A percentile compares a stretch with the other conserved stretches of the same genome.
These are phyloP conservation scores for Suillus subalutaceus DNA, from an alignment of 768 basidiomycete genomes.

Conservation along the genomic window DNA sequence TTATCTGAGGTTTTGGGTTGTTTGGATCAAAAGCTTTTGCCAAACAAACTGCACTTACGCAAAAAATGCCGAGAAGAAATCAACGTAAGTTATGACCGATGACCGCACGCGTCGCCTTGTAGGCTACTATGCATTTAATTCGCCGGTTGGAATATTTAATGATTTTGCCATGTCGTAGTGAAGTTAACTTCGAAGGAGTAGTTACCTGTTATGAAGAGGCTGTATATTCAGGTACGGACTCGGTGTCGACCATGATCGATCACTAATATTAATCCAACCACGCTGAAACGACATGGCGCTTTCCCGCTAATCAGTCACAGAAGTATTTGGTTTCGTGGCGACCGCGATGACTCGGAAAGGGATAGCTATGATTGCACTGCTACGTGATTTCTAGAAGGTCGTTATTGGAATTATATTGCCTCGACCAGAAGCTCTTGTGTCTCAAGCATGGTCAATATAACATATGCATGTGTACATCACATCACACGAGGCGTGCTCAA, in stretches of 20 bases:
- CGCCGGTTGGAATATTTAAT: background rate
- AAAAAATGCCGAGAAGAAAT: background rate
- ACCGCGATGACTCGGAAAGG: background rate
- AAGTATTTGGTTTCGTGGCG: constrained; percentile 4
- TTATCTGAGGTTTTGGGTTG: background rate
- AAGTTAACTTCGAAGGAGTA: background rate
- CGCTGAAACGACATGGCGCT: constrained; percentile 5
- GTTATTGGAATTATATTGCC: background rate
- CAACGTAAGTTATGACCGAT: background rate
- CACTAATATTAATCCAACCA: constrained; percentile 2
- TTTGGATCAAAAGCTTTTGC: constrained; percentile 10
- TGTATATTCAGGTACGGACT: constrained; percentile 1
- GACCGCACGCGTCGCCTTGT: background rate
- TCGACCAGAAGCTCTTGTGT: background rate
- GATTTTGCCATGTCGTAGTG: background rate
- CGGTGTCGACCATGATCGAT: constrained; percentile 1
- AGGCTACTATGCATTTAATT: constrained; percentile 2
- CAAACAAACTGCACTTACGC: constrained; percentile 3
- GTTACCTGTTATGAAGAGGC: background rate
- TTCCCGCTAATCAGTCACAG: constrained; percentile 7
- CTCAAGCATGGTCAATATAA: background rate
- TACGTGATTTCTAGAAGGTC: constrained; percentile 5
- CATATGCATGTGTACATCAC: background rate
- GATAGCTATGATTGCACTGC: constrained; percentile 1
- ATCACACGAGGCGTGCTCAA: background rate